Conservation (phyloP, 2,329 filamentous ascomycete genomes). For the Cryphonectria nitschkei region DNA sequence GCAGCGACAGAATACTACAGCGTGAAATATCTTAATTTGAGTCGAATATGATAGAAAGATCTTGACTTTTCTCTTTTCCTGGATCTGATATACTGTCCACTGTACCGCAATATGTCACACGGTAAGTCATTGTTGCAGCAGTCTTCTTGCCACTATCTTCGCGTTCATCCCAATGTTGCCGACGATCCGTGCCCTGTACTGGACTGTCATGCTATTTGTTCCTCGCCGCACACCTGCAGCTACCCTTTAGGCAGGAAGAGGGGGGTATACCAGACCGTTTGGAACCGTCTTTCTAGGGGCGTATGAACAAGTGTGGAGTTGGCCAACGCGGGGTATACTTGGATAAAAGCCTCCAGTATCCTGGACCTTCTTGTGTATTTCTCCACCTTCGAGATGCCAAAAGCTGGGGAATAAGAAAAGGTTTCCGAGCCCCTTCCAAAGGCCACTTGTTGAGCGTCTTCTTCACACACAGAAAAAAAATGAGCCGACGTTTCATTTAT, state of each 20-base stretch:
- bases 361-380: neutral
- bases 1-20: neutral
- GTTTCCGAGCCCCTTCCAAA: too few relatives aligned
- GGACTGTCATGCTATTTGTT: neutral
- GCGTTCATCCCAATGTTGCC: neutral
- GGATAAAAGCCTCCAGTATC: neutral
- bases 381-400: neutral
- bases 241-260: neutral
- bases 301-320: neutral
- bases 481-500: conserved; percentile 58
- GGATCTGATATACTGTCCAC: neutral
- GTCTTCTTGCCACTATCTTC: neutral
- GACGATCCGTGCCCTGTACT: neutral
- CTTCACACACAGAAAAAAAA: neutral
- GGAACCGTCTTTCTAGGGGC: neutral
- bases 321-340: neutral
- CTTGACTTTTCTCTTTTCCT: too few relatives aligned
- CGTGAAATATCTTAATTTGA: neutral
- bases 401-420: neutral
- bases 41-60: neutral
- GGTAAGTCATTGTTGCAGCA: neutral
- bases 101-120: neutral
- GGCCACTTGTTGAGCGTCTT: neutral
- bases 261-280: too few relatives aligned
- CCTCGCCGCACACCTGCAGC: neutral